A percentile compares a stretch with the other conserved stretches of the same genome.
Conservation (phyloP, 2,329 filamentous ascomycete species). For the Hirsutella minnesotensis region DNA sequence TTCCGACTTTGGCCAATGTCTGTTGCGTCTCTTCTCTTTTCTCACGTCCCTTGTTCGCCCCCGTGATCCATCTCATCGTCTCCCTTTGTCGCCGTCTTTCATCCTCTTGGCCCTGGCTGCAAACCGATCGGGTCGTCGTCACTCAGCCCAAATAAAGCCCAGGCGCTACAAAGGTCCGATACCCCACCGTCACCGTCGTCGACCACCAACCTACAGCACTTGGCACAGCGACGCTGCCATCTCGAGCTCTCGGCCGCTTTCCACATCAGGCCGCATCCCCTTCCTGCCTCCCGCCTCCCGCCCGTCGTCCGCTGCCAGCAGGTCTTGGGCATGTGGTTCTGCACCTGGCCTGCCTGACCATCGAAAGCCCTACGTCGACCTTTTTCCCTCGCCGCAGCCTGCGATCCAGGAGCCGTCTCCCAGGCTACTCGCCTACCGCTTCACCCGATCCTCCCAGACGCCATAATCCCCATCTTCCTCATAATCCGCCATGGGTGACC, state of each 20-base stretch:
- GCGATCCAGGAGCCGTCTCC: not conserved
- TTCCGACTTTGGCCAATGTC: not conserved
- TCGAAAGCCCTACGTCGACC: not conserved
- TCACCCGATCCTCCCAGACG: not conserved
- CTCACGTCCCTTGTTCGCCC: not conserved
- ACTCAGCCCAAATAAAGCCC: not conserved
- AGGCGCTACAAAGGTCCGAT: not conserved
- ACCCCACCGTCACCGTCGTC: not conserved
- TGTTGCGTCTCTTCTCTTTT: not conserved
- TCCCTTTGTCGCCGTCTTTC: not conserved
- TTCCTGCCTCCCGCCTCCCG: not conserved
- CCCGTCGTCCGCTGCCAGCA: not conserved
- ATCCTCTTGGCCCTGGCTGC: not conserved
- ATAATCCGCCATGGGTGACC: constrained; percentile 42
- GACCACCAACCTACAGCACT: not conserved
- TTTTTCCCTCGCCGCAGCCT: not conserved
- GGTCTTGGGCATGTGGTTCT: not conserved
- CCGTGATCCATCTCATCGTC: not conserved
- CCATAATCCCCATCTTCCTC: not conserved
- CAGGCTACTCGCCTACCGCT: too few relatives aligned
- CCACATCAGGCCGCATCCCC: not conserved
- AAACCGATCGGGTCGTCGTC: not conserved
- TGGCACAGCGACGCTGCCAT: not conserved
- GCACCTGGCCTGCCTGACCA: not conserved
- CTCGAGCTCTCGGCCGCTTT: not conserved